These are phyloP conservation scores for Pseudoperonospora humuli DNA, from an alignment of 352 stramenopile genomes.

Conservation along the genomic window DNA sequence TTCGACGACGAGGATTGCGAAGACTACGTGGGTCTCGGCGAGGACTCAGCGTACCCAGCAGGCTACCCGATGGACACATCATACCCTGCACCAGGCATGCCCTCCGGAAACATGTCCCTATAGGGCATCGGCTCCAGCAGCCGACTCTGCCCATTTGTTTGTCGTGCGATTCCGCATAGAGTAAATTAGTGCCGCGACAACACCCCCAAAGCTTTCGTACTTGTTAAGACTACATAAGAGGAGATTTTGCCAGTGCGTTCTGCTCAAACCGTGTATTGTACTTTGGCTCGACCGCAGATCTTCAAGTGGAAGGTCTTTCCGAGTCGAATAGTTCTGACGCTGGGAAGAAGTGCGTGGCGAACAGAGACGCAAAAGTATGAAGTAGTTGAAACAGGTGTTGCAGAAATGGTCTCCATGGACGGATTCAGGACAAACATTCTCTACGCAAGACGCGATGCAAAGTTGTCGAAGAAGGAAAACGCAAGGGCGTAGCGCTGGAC, in stretches of 20 bases:
- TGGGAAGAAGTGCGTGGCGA: no score
- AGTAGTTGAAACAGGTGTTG: no score
- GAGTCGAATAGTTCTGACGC: no score
- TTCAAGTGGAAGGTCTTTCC: no score
- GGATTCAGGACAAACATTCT: no score
- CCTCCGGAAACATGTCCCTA: slow-evolving; percentile 23
- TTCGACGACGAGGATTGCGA: slow-evolving; percentile 33
- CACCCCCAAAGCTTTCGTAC: slow-evolving; percentile 1
- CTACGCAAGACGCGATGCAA: no score
- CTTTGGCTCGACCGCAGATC: no score
- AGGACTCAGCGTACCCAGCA: slow-evolving; percentile 3
- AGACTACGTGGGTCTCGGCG: slow-evolving; percentile 7
- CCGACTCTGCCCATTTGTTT: slow-evolving; percentile 13
- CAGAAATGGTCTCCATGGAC: no score
- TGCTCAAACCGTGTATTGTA: slow-evolving; percentile 13
- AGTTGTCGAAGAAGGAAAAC: no score
- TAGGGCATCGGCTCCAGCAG: slow-evolving; percentile 6
- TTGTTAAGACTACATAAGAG: slow-evolving; percentile 3
- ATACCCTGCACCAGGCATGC: slow-evolving; percentile 13
- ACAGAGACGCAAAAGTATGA: no score
- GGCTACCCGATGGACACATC: slow-evolving; percentile 7
- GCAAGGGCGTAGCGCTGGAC: no score
- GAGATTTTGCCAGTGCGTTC: slow-evolving; percentile 16
- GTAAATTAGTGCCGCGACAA: slow-evolving; percentile 28
- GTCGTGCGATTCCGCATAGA: slow-evolving; percentile 30